Base-by-base conservation (phyloP, 495 filamentous ascomycete genomes). In the Podospora sp. region DNA sequence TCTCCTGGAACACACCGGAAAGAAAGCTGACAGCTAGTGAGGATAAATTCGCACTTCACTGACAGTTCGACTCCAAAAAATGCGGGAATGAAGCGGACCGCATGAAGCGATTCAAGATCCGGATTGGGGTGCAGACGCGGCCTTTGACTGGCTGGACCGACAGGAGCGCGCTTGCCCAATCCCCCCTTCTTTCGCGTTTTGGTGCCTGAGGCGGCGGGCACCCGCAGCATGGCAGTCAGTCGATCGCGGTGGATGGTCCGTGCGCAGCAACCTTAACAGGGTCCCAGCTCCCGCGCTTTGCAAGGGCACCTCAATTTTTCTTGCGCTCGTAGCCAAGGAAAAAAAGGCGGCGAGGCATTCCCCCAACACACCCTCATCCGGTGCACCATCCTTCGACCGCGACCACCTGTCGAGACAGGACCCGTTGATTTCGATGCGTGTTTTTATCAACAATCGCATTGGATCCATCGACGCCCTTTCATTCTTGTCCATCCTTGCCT, bases 361-460 rank as follows among this genome's bases (percentile, higher is more conserved):
- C 26, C 52, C 66, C 55, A 52, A 67, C 63, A 67, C 67, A 60
- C 63, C n/a, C 69, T 56, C 67, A 27, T 57, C 63, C 63, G 29
- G 69, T 58, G 66, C 63, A 26, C 58, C 65, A 62, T 62, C 33
- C 49, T 62, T 27, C 63, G 40, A 72, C 69, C 69, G 69, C 52
- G 60, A 61, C 63, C 50, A 52, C 62, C 59, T 61, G 63, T 63
- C 56, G 64, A 51, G 60, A 63, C 63, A 64, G 67, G 59, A 66
- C 51, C 60, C 59, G 60, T 50, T 35, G 8, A 20, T n/a, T 51
- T 72, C 63, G 69, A 69, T 72, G 66, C 69, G 63, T 57, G 25
- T 58, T 63, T 62, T 58, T 40, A 71, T 68, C 65, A 62, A 53
- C 50, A 53, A 60, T 20, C 35, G n/a, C 40, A 66, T 69, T 69